A percentile compares a stretch with the other conserved stretches of the same genome.
phyloP scores from a whole-genome alignment of 495 filamentous ascomycete genomes.

The Xylaria nigripes region DNA sequence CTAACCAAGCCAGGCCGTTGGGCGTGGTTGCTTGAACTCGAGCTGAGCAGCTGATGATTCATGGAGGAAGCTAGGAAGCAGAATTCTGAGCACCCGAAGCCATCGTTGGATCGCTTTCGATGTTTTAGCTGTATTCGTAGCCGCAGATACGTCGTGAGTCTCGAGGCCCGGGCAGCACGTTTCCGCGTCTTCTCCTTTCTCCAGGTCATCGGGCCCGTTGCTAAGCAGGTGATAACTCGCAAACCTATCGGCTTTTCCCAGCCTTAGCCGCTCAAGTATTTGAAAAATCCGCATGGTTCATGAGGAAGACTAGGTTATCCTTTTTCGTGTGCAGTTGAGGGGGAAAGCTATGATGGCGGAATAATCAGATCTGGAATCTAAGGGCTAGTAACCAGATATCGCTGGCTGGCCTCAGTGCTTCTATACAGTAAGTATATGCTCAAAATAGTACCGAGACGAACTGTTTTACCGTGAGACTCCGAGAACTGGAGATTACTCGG shows the following conservation, averaged over 20 bases:
- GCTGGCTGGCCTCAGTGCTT: background rate
- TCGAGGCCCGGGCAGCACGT: background rate
- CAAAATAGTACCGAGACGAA: background rate
- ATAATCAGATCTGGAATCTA: background rate
- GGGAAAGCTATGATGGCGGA: too few relatives aligned
- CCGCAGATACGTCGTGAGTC: background rate
- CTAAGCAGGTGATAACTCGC: background rate
- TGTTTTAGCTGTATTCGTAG: background rate
- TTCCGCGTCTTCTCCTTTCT: constrained; percentile 2
- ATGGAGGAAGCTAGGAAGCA: constrained; percentile 9
- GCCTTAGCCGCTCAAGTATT: background rate
- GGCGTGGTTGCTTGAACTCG: background rate
- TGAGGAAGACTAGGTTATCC: background rate
- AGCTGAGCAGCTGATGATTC: background rate
- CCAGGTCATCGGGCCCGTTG: background rate
- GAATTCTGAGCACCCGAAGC: background rate
- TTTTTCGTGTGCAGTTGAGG: background rate
- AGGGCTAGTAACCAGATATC: background rate
- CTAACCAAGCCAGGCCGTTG: constrained; percentile 12
- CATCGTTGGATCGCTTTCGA: background rate
- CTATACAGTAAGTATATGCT: background rate
- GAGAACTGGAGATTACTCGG: background rate
- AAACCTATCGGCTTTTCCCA: background rate
- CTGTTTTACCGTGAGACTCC: background rate
- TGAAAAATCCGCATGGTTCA: background rate